These are phyloP conservation scores for Perkinsus chesapeaki DNA, from an alignment of 169 alveolate species.

Conservation along the genomic window DNA sequence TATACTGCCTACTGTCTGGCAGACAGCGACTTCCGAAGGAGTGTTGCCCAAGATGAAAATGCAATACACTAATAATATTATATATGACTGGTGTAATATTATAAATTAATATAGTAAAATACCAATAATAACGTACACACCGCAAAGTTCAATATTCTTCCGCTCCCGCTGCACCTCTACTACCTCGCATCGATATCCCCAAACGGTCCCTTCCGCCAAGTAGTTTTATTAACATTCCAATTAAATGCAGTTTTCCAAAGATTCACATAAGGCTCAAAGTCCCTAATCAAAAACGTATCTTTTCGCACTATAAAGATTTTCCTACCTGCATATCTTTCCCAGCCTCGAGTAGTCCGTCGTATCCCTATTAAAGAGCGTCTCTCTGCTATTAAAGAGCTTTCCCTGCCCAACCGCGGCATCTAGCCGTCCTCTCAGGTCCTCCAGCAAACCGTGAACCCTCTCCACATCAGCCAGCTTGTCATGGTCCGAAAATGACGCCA, in stretches of 20 bases:
- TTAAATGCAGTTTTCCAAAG: slow-evolving; percentile 74
- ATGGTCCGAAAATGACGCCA: background rate
- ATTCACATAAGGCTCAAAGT: slow-evolving; percentile 77
- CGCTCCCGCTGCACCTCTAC: too few species aligned
- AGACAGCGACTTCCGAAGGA: too few species aligned
- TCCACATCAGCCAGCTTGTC: slow-evolving; percentile 22
- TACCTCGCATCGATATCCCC: slow-evolving; percentile 63
- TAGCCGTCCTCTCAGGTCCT: slow-evolving; percentile 61
- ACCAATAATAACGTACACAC: too few species aligned
- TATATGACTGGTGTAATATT: too few species aligned
- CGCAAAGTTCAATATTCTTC: too few species aligned
- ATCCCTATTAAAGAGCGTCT: slow-evolving; percentile 68
- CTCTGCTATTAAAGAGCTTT: slow-evolving; percentile 71
- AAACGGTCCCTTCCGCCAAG: slow-evolving; percentile 73
- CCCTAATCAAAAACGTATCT: slow-evolving; percentile 42
- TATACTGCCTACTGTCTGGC: too few species aligned
- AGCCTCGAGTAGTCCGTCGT: slow-evolving; percentile 75
- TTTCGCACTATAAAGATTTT: background rate
- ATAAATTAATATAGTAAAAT: too few species aligned
- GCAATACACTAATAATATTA: too few species aligned
- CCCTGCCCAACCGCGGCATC: slow-evolving; percentile 65
- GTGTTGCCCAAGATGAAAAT: too few species aligned
- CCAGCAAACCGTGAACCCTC: slow-evolving; percentile 61
- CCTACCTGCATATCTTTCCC: slow-evolving; percentile 11
- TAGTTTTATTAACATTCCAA: slow-evolving; percentile 65